A percentile compares a stretch with the other conserved stretches of the same genome.
These are phyloP conservation scores for Chrysoporthe deuterocubensis DNA, from an alignment of 2,329 filamentous ascomycete genomes.

Conservation along the genomic window DNA sequence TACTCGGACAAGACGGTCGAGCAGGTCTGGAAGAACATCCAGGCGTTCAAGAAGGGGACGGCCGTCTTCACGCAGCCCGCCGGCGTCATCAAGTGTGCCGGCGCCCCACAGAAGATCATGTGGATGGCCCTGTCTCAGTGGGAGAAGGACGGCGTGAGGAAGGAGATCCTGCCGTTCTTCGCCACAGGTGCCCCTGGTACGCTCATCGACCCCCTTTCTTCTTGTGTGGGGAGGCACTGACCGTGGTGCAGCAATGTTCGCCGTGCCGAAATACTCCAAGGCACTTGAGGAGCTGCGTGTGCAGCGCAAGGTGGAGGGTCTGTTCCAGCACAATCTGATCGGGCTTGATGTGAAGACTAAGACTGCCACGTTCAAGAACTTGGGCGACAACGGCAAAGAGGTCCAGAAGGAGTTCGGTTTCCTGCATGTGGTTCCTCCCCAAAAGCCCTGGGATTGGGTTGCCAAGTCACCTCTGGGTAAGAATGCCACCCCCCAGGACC, in stretches of 20 bases:
- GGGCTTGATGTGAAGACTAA: constrained; percentile 40
- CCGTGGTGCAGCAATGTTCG: constrained; percentile 39
- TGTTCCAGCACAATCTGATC: constrained; percentile 46
- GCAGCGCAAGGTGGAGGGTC: constrained; percentile 42
- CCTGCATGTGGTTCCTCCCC: constrained; percentile 41
- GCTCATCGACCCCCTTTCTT: background rate
- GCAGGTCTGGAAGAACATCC: constrained; percentile 42
- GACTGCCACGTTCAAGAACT: constrained; percentile 39
- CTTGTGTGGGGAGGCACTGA: background rate
- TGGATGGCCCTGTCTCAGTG: constrained; percentile 46
- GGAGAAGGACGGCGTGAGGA: constrained; percentile 40
- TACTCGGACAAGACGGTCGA: constrained; percentile 42
- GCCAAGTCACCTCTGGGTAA: constrained; percentile 37
- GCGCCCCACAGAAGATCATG: constrained; percentile 45
- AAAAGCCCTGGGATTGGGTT: constrained; percentile 32
- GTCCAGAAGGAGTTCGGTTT: constrained; percentile 42
- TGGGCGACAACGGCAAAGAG: constrained; percentile 36
- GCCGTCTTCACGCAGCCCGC: constrained; percentile 46
- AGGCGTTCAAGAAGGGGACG: constrained; percentile 40
- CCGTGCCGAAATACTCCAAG: constrained; percentile 43
- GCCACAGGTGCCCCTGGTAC: constrained; percentile 39
- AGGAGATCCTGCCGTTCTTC: constrained; percentile 39
- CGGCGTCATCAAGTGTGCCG: constrained; percentile 45
- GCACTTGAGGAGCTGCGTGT: constrained; percentile 41
- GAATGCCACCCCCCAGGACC: background rate